These are phyloP conservation scores for Petunia axillaris DNA, from an alignment of 257 asterid genomes.

Conservation along the genomic window DNA sequence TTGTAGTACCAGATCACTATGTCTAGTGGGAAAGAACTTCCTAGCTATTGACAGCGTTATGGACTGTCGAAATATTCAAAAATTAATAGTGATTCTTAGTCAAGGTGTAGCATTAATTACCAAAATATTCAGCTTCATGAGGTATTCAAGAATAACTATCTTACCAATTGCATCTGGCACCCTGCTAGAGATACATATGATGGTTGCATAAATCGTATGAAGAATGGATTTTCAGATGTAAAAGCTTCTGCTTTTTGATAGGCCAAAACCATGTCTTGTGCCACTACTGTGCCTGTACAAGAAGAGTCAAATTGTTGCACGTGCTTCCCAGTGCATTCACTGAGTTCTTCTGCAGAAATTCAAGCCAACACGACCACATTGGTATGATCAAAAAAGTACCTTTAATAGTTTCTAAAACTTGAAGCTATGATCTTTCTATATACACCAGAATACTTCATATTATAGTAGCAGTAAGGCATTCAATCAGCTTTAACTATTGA, in stretches of 20 bases:
- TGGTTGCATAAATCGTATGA: constrained; percentile 23
- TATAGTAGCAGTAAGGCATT: too few relatives aligned
- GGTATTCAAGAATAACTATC: not conserved
- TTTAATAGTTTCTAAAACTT: too few relatives aligned
- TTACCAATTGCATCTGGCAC: not conserved
- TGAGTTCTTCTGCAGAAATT: not conserved
- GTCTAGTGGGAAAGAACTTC: not conserved
- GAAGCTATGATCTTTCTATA: too few relatives aligned
- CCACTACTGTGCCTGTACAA: not conserved
- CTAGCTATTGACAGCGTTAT: not conserved
- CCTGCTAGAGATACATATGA: constrained; percentile 2
- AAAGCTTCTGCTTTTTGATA: constrained; percentile 28
- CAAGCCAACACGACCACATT: not conserved
- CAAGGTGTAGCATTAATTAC: not conserved
- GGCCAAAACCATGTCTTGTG: not conserved
- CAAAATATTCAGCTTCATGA: not conserved
- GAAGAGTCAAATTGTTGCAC: not conserved
- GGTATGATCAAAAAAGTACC: not conserved
- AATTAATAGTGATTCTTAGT: not conserved
- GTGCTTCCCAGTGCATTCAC: not conserved
- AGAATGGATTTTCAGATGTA: constrained; percentile 18
- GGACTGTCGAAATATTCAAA: not conserved
- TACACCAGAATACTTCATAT: not conserved
- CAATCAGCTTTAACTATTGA: too few relatives aligned
- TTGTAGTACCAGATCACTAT: not conserved